phyloP scores from a whole-genome alignment of 2,329 filamentous ascomycete genomes.

The Microsporum canis region DNA sequence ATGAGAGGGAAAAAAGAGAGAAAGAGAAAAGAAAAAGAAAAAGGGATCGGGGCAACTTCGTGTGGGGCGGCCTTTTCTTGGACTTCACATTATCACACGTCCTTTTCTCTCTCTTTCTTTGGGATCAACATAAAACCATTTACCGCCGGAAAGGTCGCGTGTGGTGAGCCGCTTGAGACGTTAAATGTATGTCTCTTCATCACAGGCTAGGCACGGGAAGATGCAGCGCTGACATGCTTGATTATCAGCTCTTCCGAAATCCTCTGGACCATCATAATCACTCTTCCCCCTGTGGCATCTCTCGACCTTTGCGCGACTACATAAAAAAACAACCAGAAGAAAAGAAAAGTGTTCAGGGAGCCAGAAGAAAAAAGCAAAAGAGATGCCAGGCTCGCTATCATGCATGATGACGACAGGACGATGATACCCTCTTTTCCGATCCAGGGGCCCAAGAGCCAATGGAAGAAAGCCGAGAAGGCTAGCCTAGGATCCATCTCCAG shows the following conservation, averaged over 20 bases:
- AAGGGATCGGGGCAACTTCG: neutral
- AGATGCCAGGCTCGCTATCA: neutral
- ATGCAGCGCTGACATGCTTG: neutral
- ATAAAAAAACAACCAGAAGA: neutral
- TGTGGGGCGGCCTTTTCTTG: neutral
- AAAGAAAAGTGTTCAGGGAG: neutral
- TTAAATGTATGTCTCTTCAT: neutral
- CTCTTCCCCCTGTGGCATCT: neutral
- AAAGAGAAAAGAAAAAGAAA: neutral
- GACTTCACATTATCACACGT: neutral
- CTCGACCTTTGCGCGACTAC: neutral
- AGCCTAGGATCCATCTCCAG: neutral
- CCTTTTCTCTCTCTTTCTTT: neutral
- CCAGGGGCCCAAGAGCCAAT: constrained; percentile 1
- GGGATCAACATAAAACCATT: neutral
- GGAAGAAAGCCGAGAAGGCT: neutral
- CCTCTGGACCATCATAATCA: neutral
- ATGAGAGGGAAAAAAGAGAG: neutral
- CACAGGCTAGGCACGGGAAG: neutral
- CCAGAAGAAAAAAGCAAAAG: constrained; percentile 1
- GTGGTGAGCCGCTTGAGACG: neutral
- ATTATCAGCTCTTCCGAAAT: neutral
- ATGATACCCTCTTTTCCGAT: constrained; percentile 10
- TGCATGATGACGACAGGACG: constrained; percentile 11
- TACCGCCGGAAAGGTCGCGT: constrained; percentile 2